Conservation (phyloP, 441 rosid genomes). For the Arabidopsis lyrata region DNA sequence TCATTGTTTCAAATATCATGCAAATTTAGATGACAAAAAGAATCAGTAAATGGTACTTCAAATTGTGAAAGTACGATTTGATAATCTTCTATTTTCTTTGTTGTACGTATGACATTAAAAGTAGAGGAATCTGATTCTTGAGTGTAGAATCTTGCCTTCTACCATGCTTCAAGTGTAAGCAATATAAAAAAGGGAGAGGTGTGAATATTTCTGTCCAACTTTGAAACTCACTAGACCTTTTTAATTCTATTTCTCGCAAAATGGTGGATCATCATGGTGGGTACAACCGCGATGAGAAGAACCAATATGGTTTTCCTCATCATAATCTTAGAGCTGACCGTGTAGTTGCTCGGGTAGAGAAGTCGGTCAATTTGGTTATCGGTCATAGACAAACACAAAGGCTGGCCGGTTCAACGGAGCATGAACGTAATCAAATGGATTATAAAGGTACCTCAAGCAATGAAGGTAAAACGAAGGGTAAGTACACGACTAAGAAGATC, state of each 20-base stretch:
- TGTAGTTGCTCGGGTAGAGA: conserved; percentile 15
- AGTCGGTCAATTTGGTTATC: conserved; percentile 10
- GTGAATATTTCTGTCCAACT: background rate
- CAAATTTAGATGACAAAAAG: background rate
- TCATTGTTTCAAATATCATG: background rate
- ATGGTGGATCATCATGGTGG: conserved; percentile 4
- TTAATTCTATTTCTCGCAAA: background rate
- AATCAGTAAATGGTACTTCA: background rate
- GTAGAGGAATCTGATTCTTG: conserved; percentile 31
- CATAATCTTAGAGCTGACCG: conserved; percentile 1
- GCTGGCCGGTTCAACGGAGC: background rate
- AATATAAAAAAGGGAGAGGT: background rate
- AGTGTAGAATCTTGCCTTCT: conserved; percentile 21
- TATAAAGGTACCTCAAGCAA: too few species aligned
- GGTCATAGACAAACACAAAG: conserved; percentile 7
- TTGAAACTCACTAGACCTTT: background rate
- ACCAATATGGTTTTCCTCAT: background rate
- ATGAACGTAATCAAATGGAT: background rate
- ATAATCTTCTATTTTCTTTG: background rate
- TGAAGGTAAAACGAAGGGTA: background rate
- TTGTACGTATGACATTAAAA: background rate
- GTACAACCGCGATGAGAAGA: conserved; percentile 6
- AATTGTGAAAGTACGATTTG: conserved; percentile 4
- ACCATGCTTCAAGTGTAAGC: conserved; percentile 6
- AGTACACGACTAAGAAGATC: background rate